Evolutionary conservation across 139 green algal species (phyloP).

Genomic region (Chlamydomonas incerta): DNA sequence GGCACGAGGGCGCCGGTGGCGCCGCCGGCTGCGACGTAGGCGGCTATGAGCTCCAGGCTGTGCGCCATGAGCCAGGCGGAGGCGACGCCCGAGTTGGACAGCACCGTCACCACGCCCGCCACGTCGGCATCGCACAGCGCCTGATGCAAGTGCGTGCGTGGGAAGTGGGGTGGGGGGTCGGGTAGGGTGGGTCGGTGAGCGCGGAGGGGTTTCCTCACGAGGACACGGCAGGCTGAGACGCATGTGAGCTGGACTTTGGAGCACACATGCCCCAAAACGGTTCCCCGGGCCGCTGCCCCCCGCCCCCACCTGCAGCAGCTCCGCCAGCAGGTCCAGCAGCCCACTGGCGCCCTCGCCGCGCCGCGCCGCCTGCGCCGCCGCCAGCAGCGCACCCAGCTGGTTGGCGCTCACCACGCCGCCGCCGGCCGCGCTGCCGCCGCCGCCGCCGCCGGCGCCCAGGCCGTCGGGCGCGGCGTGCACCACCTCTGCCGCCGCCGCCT

Average conservation of each 20-base stretch:
- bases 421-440: neutral
- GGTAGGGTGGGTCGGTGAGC: too few relatives aligned
- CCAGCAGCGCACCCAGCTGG: conserved; percentile 61
- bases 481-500: conserved; percentile 71
- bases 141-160: conserved; percentile 1
- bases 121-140: conserved; percentile 38
- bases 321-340: conserved; percentile 44
- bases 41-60: conserved; percentile 64
- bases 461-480: conserved; percentile 37
- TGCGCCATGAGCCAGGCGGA: conserved; percentile 80
- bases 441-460: neutral
- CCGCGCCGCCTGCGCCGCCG: conserved; percentile 14
- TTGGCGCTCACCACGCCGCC: conserved; percentile 10
- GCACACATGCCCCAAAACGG: neutral
- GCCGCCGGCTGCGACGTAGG: conserved; percentile 11
- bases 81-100: conserved; percentile 26
- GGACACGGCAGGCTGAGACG: too few relatives aligned
- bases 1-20: neutral
- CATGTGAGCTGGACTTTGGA: too few relatives aligned
- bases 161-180: neutral
- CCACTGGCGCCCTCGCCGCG: conserved; percentile 21
- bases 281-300: neutral
- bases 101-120: conserved; percentile 50
- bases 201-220: too few relatives aligned
- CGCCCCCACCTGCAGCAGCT: conserved; percentile 36